Evolutionary conservation across 768 basidiomycete genomes (phyloP).

Genomic region (Xerocomellus dryophilus): DNA sequence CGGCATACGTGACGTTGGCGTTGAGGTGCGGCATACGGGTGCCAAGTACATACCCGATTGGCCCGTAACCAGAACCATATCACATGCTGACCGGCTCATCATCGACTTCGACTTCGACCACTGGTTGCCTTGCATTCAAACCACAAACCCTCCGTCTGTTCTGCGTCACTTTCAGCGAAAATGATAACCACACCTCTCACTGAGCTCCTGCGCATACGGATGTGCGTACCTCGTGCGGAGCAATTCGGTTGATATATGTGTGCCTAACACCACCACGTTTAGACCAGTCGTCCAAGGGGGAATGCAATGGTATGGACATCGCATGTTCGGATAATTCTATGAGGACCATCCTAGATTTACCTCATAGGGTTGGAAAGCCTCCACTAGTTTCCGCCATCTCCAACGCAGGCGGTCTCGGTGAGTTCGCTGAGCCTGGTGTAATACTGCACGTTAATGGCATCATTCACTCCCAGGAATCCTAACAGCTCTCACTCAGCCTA

Average conservation of each 20-base stretch:
- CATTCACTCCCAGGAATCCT: slow-evolving; percentile 54
- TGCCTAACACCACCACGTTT: not conserved
- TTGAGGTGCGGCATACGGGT: too few species aligned
- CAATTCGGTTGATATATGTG: not conserved
- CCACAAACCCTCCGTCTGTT: not conserved
- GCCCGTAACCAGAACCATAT: too few species aligned
- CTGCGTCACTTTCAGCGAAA: not conserved
- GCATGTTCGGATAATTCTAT: not conserved
- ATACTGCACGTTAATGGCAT: not conserved
- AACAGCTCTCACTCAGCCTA: slow-evolving; percentile 86
- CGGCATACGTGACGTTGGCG: too few species aligned
- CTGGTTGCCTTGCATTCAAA: not conserved
- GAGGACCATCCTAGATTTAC: not conserved
- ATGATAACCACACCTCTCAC: slow-evolving; percentile 58
- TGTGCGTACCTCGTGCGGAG: slow-evolving; percentile 48
- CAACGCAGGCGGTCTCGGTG: slow-evolving; percentile 79
- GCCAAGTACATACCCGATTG: too few species aligned
- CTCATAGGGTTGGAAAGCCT: slow-evolving; percentile 75
- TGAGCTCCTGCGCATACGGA: slow-evolving; percentile 59
- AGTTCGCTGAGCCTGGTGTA: slow-evolving; percentile 10
- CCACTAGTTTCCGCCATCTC: slow-evolving; percentile 72
- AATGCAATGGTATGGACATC: slow-evolving; percentile 72
- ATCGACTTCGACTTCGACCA: too few species aligned
- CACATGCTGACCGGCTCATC: too few species aligned
- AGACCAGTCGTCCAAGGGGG: slow-evolving; percentile 85